phyloP scores from a whole-genome alignment of 805 yeast genomes.

The Vanderwaltozyma verrucispora region DNA sequence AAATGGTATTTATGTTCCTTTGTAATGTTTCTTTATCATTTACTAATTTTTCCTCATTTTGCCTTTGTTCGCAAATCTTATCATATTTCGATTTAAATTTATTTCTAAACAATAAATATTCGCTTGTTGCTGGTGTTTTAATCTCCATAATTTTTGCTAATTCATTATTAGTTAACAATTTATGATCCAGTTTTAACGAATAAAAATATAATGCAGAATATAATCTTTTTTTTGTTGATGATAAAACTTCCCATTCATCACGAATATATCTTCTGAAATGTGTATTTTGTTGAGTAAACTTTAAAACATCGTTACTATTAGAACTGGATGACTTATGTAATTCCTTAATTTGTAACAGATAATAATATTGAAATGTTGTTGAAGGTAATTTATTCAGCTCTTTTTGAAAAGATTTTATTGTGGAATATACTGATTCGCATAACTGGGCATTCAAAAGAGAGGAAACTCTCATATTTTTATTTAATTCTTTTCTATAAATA shows the following conservation, averaged over 20 bases:
- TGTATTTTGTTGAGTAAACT: constrained; percentile 3
- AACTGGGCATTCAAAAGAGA: neutral
- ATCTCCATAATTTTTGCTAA: constrained; percentile 17
- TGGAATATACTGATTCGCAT: neutral
- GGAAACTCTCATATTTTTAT: neutral
- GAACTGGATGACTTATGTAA: neutral
- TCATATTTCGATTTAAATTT: constrained; percentile 15
- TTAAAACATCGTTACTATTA: neutral
- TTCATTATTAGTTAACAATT: constrained; percentile 10
- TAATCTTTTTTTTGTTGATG: constrained; percentile 13
- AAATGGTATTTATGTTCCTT: neutral
- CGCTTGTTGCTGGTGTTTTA: constrained; percentile 17
- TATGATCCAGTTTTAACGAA: constrained; percentile 8
- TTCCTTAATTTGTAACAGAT: constrained; percentile 9
- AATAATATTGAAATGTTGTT: constrained; percentile 18
- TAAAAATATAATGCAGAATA: constrained; percentile 18
- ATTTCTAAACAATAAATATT: constrained; percentile 18
- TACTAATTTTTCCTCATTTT: no score
- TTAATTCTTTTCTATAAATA: no score
- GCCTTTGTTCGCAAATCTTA: neutral
- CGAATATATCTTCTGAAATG: constrained; percentile 13
- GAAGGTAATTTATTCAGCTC: constrained; percentile 7
- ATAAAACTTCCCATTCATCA: constrained; percentile 17
- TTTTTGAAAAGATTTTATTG: constrained; percentile 7
- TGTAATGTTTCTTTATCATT: no score